phyloP scores from a whole-genome alignment of 169 alveolate genomes.

The Babesia microti region DNA sequence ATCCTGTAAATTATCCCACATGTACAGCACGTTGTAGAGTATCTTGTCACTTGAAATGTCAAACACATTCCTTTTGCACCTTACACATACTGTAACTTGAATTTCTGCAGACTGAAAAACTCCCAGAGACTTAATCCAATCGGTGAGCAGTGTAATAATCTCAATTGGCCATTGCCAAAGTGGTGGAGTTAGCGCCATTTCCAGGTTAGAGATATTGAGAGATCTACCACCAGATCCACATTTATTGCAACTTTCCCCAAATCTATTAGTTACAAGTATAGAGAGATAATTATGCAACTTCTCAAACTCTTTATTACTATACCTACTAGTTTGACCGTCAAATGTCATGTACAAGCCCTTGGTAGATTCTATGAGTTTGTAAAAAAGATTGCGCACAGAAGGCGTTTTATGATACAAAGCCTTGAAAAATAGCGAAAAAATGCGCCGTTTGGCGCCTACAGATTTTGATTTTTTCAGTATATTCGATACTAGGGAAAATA shows the following conservation, averaged over 20 bases:
- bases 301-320: constrained; percentile 8
- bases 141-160: constrained; percentile 4
- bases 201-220: constrained; percentile 5
- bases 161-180: constrained; percentile 44
- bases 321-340: constrained; percentile 9
- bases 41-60: not conserved
- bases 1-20: not conserved
- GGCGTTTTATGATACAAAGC: constrained; percentile 4
- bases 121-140: not conserved
- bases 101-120: not conserved
- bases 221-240: constrained; percentile 2
- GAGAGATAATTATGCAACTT: constrained; percentile 11
- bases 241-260: constrained; percentile 6
- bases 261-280: constrained; percentile 2
- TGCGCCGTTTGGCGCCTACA: constrained; percentile 3
- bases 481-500: constrained; percentile 28
- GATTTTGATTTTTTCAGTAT: constrained; percentile 20
- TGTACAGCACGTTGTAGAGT: not conserved
- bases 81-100: not conserved
- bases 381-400: constrained; percentile 11
- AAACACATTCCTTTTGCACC: not conserved
- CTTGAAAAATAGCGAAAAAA: constrained; percentile 12
- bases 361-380: constrained; percentile 27
- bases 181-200: constrained; percentile 14
- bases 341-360: constrained; percentile 30